Conservation (phyloP, 2,329 filamentous ascomycete species). For the Aspergillus novofumigatus region DNA sequence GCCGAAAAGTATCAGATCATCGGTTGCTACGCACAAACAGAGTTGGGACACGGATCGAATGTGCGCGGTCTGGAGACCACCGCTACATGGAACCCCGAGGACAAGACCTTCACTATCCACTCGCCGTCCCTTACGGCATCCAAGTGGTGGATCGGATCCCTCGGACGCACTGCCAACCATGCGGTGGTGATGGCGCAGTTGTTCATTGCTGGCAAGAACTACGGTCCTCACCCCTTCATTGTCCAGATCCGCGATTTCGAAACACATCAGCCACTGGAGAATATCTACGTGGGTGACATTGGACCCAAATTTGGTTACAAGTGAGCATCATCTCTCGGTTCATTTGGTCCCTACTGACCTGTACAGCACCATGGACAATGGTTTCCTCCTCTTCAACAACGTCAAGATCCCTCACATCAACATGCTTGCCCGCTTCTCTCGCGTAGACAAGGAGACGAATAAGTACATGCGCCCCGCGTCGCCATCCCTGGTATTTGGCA, state of each 20-base stretch:
- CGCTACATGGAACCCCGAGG: conserved; percentile 67
- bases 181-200: conserved; percentile 77
- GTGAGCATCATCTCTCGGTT: conserved; percentile 23
- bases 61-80: conserved; percentile 69
- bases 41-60: conserved; percentile 74
- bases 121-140: conserved; percentile 69
- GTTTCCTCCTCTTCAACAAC: conserved; percentile 72
- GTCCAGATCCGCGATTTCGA: conserved; percentile 68
- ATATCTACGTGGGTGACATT: conserved; percentile 73
- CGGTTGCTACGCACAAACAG: conserved; percentile 77
- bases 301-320: conserved; percentile 77
- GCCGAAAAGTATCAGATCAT: conserved; percentile 68
- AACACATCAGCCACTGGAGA: conserved; percentile 65
- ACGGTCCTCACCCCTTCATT: conserved; percentile 74
- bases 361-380: conserved; percentile 69
- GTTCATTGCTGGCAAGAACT: conserved; percentile 62
- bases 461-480: conserved; percentile 65
- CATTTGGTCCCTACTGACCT: conserved; percentile 1
- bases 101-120: conserved; percentile 72
- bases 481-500: conserved; percentile 68
- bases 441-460: conserved; percentile 63
- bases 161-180: conserved; percentile 71
- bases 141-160: conserved; percentile 82
- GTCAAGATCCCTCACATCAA: conserved; percentile 70
- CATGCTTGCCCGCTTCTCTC: conserved; percentile 69